Evolutionary conservation across 2,329 filamentous ascomycete species (phyloP).

Genomic region (Aschersonia sp.): DNA sequence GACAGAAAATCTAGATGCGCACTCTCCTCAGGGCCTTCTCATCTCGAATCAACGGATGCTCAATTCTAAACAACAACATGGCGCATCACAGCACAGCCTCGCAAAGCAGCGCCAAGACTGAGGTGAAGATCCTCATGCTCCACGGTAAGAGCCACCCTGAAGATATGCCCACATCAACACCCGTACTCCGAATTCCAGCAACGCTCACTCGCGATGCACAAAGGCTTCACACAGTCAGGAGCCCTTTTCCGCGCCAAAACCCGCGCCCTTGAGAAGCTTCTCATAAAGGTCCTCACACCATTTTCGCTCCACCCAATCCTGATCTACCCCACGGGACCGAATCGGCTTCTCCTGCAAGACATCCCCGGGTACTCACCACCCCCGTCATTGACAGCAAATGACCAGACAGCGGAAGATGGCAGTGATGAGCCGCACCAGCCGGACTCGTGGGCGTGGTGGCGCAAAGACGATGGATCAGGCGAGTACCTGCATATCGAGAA

Average conservation of each 20-base stretch:
- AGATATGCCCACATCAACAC: not conserved
- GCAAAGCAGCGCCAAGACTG: slow-evolving; percentile 19
- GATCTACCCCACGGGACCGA: slow-evolving; percentile 56
- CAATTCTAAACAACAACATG: not conserved
- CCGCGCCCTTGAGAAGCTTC: slow-evolving; percentile 68
- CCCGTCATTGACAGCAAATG: too few relatives aligned
- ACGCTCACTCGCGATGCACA: not conserved
- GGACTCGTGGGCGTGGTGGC: slow-evolving; percentile 73
- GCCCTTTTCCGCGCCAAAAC: slow-evolving; percentile 77
- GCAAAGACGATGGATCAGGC: slow-evolving; percentile 48
- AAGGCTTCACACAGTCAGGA: slow-evolving; percentile 84
- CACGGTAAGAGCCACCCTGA: slow-evolving; percentile 35
- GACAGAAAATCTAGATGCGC: not conserved
- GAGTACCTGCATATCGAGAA: slow-evolving; percentile 56
- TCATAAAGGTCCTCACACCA: slow-evolving; percentile 57
- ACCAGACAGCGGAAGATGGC: too few relatives aligned
- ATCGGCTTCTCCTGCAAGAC: slow-evolving; percentile 46
- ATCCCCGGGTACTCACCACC: slow-evolving; percentile 46
- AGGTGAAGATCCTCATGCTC: slow-evolving; percentile 61
- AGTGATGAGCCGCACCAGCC: slow-evolving; percentile 21
- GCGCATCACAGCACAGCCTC: slow-evolving; percentile 1
- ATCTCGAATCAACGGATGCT: not conserved
- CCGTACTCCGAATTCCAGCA: not conserved
- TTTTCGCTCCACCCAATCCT: slow-evolving; percentile 38
- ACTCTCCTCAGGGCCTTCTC: not conserved